Base-by-base conservation (phyloP, 306 rosid genomes). In the Acacia crassicarpa region DNA sequence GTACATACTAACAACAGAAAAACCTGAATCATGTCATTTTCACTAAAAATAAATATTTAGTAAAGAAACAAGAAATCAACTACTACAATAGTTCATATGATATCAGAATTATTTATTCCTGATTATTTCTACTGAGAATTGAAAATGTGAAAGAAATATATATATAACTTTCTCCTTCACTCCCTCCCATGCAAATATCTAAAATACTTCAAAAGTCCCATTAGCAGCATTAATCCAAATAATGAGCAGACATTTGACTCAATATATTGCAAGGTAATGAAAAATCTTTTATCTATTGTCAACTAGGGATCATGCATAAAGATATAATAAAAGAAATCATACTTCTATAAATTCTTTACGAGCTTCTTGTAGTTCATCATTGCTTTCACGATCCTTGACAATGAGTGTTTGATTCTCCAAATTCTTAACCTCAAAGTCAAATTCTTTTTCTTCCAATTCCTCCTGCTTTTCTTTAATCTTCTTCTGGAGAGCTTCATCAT, bases 291-390 rank as follows among this genome's bases (percentile, higher is more conserved):
- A 32, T 35, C 16, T 66, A 66, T 30, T 30, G n/a, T 63, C 38
- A 63, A 25, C 35, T 20, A 19, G 32, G 63, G 35, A 61, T 33
- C 13, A n/a, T 44, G 14, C 10, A 61, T 25, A 62, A 45, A 35
- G 16, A 35, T 14, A 46, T 44, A 65, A 46, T 25, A 65, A 73
- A 81, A 9, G 27, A 82, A 80, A 76, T 35, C 83, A 51, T 88
- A 93, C 98, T 2, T 8, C 35, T 54, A 92, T 91, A 43, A 93
- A 54, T 61, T 81, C 90, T 89, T 91, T 93, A 40, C 97, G 99
- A 63, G 98, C 99, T 32, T 91, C 86, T 77, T 95, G 98, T n/a
- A 95, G 83, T 81, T 95, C 99, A 85, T 93, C 94, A 74, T 95
- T 95, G 92, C 96, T 91, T 58, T 83, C 83, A 23, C 97, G 98